Conservation (phyloP, 495 filamentous ascomycete species). For the Aspergillus bridgeri region DNA sequence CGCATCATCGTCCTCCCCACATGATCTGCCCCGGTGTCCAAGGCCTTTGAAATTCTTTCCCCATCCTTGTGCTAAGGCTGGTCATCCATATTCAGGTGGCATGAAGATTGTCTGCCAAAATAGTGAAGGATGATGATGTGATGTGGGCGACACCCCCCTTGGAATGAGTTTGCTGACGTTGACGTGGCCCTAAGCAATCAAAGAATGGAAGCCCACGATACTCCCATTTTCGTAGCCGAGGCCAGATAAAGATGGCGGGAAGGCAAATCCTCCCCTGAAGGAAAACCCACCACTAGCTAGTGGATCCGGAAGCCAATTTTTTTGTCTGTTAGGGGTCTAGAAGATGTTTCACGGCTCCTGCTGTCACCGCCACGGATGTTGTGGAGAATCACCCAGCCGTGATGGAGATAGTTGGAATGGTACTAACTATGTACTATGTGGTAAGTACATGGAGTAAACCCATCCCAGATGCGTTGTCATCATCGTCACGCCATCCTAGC, state of each 20-base stretch:
- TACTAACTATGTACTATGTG: no score
- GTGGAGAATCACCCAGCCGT: neutral
- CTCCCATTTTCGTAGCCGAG: neutral
- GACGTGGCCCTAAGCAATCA: constrained; percentile 3
- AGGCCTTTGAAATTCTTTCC: constrained; percentile 1
- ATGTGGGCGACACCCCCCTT: neutral
- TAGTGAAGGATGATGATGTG: neutral
- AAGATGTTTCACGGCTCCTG: neutral
- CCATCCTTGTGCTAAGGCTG: neutral
- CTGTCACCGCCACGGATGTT: neutral
- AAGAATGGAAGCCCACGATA: neutral
- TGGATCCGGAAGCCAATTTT: neutral
- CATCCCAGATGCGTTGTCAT: neutral
- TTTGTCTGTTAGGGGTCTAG: neutral
- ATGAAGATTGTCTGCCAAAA: neutral
- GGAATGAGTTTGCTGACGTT: neutral
- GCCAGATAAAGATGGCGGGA: neutral
- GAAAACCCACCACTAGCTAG: neutral
- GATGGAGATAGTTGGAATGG: neutral
- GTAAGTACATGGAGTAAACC: neutral
- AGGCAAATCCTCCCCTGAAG: neutral
- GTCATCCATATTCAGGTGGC: neutral
- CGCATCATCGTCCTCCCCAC: constrained; percentile 4
- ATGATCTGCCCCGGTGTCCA: constrained; percentile 1
- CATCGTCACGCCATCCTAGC: neutral